Percentiles rank a stretch among this genome's conserved stretches.
phyloP scores from a whole-genome alignment of 495 filamentous ascomycete genomes.

The Daldinia caldariorum region DNA sequence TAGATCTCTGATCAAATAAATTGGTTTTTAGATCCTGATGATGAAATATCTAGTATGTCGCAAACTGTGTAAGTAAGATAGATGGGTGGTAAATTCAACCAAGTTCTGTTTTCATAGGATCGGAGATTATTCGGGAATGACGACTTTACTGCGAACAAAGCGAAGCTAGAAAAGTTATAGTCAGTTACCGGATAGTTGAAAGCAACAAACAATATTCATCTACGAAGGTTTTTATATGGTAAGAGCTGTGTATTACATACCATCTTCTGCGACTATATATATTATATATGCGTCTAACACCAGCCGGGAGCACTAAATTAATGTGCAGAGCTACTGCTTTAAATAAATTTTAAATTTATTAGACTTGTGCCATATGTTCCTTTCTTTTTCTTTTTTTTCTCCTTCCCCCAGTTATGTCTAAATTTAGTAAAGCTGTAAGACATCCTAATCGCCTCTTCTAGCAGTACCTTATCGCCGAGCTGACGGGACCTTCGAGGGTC shows the following conservation, averaged over 20 bases:
- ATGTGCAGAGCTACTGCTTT: constrained; percentile 2
- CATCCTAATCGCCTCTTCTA: background rate
- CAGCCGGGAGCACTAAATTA: background rate
- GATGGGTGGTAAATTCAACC: constrained; percentile 14
- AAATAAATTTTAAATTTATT: background rate
- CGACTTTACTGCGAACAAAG: background rate
- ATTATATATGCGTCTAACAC: background rate
- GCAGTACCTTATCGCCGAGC: constrained; percentile 1
- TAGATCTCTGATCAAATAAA: constrained; percentile 4
- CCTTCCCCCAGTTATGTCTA: background rate
- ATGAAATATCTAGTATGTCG: constrained; percentile 12
- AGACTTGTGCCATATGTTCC: background rate
- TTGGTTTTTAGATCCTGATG: constrained; percentile 4
- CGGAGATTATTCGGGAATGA: constrained; percentile 35
- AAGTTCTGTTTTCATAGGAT: background rate
- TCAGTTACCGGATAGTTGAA: background rate
- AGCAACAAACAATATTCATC: background rate
- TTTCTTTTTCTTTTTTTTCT: background rate
- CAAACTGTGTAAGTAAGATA: constrained; percentile 3
- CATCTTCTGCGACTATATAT: background rate
- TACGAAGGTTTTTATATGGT: background rate
- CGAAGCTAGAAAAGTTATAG: background rate
- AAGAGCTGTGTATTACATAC: background rate
- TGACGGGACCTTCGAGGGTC: background rate
- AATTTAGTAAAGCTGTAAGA: constrained; percentile 10